Evolutionary conservation across 345 rosid genomes (phyloP), one percentile per base, ranked within the genome.

Genomic region (Dipteronia sinensis): DNA sequence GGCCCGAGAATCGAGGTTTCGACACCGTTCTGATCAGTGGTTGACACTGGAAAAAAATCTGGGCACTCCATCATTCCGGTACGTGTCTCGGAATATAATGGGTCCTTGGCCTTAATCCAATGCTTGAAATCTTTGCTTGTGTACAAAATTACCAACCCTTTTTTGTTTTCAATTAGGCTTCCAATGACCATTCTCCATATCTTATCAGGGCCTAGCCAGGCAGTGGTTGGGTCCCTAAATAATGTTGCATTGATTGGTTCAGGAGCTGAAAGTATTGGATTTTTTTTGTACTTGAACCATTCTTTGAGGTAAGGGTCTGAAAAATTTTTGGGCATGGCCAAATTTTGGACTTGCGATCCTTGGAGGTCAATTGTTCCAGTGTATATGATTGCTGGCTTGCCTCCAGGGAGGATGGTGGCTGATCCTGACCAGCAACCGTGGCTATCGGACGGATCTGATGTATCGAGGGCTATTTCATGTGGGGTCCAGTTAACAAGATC

Each of bases 381-480:
- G 82, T 90, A 89, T 13, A 90, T 55, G 2, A 90, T 85, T 4
- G 81, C 73, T 1, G 92, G 91, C 22, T 77, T 83, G 16, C 68
- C 79, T 0, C 72, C 71, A 0, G 87, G 86, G 3, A 89, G 83
- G 67, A 87, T 40, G 2, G 91, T 90, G 59, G 89, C 80, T 1
- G 92, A 87, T 11, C 94, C 94, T 0, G 92, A 88, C 90, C 91
- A 90, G 67, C 88, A 83, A 2, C 92, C 92, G 1, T 83, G 81
- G 69, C 72, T 65, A 19, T 90, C 94, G 5, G 75, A 81, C 19
- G 76, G 22, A 47, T 86, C 77, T 0, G 90, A 75, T 1, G 89
- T 85, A 68, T 38, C 72, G 25, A 89, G 81, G 40, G 92, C 85
- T 1, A 76, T 81, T 53, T 82, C 86, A 15, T 86, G 84, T 27